A percentile compares a stretch with the other conserved stretches of the same genome.
phyloP scores from a whole-genome alignment of 306 rosid genomes.

The Dryas alaskensis region DNA sequence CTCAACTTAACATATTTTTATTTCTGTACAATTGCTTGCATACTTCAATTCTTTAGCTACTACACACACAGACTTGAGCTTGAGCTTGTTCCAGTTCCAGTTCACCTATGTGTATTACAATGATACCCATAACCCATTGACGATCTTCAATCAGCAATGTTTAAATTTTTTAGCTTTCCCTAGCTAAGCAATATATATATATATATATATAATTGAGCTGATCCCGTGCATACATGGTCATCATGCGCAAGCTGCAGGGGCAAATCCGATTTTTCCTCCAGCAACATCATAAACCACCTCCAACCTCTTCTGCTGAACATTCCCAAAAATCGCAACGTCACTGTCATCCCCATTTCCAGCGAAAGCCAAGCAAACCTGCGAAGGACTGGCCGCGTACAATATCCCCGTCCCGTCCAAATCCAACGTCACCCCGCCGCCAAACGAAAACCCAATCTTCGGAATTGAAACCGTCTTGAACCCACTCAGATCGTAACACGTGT shows the following conservation, averaged over 20 bases:
- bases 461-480: background rate
- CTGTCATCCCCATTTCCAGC: constrained; percentile 5
- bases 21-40: too few relatives aligned
- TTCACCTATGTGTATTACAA: too few relatives aligned
- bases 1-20: too few relatives aligned
- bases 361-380: constrained; percentile 22
- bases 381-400: constrained; percentile 17
- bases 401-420: constrained; percentile 31
- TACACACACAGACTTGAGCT: too few relatives aligned
- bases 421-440: constrained; percentile 33
- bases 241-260: constrained; percentile 1
- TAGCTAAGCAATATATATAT: background rate
- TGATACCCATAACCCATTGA: too few relatives aligned
- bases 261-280: constrained; percentile 22
- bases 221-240: too few relatives aligned
- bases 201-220: too few relatives aligned
- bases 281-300: constrained; percentile 27
- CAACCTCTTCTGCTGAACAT: constrained; percentile 16
- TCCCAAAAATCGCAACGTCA: constrained; percentile 21
- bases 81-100: too few relatives aligned
- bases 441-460: constrained; percentile 47
- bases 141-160: background rate
- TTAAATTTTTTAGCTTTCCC: background rate
- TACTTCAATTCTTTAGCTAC: too few relatives aligned
- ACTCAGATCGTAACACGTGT: constrained; percentile 68